A percentile compares a stretch with the other conserved stretches of the same genome.
Conservation (phyloP, 805 yeast genomes). For the Lachancea dasiensis region DNA sequence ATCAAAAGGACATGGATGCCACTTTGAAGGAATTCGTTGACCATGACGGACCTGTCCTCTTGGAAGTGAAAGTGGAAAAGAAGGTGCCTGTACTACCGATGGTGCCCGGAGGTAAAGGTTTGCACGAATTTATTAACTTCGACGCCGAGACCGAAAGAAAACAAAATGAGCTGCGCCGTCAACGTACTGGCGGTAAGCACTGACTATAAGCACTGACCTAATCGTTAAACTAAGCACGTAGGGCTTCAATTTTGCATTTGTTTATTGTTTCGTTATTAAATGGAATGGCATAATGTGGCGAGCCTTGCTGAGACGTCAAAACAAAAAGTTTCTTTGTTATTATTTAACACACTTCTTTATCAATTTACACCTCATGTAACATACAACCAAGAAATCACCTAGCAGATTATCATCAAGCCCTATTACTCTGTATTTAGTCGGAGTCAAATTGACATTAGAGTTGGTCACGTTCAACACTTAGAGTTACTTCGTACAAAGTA, state of each 20-base stretch:
- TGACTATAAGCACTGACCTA: conserved; percentile 24
- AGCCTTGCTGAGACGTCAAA: no score
- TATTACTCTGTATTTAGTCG: not conserved
- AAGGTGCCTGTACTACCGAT: conserved; percentile 93
- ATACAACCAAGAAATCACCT: conserved; percentile 1
- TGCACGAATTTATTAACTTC: conserved; percentile 85
- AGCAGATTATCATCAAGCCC: not conserved
- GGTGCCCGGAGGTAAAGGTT: conserved; percentile 95
- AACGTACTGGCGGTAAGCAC: conserved; percentile 71
- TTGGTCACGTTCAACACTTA: not conserved
- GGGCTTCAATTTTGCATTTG: no score
- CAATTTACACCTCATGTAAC: not conserved
- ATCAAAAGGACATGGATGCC: conserved; percentile 57
- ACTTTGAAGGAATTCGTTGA: conserved; percentile 66
- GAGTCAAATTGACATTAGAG: not conserved
- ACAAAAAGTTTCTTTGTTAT: no score
- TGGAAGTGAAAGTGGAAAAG: conserved; percentile 87
- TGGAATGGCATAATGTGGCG: no score
- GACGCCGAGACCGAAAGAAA: conserved; percentile 76
- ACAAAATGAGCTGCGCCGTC: conserved; percentile 57
- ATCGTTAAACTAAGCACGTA: no score
- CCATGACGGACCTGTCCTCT: conserved; percentile 75
- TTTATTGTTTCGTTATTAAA: no score
- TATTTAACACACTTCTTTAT: no score
- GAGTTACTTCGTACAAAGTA: not conserved